Percentiles rank a stretch among this genome's conserved stretches.
Evolutionary conservation across 2,329 filamentous ascomycete genomes (phyloP).

Genomic region (Ophiostoma sp.): DNA sequence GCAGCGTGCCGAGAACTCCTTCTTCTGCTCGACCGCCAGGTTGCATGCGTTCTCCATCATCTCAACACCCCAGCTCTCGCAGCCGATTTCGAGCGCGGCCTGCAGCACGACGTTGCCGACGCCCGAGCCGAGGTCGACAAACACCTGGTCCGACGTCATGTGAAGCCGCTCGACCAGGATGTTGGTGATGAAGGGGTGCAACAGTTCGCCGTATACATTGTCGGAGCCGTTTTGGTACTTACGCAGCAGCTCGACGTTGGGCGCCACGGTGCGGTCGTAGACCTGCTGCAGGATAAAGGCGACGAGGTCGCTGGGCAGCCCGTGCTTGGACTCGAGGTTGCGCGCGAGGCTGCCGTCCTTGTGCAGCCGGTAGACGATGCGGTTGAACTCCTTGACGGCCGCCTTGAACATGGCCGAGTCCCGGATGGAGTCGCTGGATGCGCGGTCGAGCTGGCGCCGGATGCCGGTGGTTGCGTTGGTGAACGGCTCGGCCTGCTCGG

Average conservation of each 20-base stretch:
- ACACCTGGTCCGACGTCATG: conserved; percentile 77
- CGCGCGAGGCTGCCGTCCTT: conserved; percentile 65
- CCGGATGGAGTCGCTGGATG: conserved; percentile 61
- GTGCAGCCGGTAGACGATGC: conserved; percentile 58
- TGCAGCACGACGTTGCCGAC: conserved; percentile 95
- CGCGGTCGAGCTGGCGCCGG: conserved; percentile 69
- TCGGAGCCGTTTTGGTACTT: conserved; percentile 87
- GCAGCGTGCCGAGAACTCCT: conserved; percentile 79
- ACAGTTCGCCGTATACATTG: conserved; percentile 90
- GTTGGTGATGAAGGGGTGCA: conserved; percentile 75
- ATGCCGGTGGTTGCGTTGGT: conserved; percentile 68
- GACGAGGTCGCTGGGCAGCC: conserved; percentile 65
- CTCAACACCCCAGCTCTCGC: conserved; percentile 93
- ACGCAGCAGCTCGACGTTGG: conserved; percentile 73
- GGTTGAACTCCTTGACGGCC: conserved; percentile 73
- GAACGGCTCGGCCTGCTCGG: conserved; percentile 61
- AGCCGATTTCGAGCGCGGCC: conserved; percentile 86
- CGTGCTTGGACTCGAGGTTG: conserved; percentile 64
- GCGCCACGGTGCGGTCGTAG: conserved; percentile 88
- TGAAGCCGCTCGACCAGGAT: conserved; percentile 72
- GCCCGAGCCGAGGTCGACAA: conserved; percentile 91
- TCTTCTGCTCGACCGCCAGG: conserved; percentile 71
- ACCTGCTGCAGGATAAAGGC: conserved; percentile 80
- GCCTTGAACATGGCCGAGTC: conserved; percentile 63
- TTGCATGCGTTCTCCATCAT: conserved; percentile 88